Evolutionary conservation across 139 green algal genomes (phyloP), one percentile per base, ranked within the genome.

Genomic region (Chlamydomonas schloesseri): DNA sequence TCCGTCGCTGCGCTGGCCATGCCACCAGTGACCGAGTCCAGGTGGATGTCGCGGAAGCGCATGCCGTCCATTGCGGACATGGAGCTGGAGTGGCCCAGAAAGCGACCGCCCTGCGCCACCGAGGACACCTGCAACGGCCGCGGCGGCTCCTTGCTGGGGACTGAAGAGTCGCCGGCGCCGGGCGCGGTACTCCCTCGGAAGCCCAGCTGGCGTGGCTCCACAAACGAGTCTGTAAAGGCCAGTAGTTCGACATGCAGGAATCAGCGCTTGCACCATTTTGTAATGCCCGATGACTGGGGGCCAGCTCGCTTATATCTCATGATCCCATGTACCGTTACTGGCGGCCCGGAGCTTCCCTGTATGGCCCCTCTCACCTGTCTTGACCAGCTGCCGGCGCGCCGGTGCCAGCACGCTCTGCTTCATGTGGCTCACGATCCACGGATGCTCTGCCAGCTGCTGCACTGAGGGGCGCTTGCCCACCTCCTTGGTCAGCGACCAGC

Each of bases 401-500:
- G 78, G 29, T 1, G 28, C 46, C 29, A 60, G 8, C 42, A 29
- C 64, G 5, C 33, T 3, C 23, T 67, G 64, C 78, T 74, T 84
- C 84, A 91, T 88, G 70, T 91, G 71, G 60, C 50, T 58, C 31
- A 72, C 67, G 2, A 94, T 64, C 91, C 91, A 94, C 17, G 88
- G 88, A 84, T 94, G 91, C 72, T 91, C 77, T 0, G 88, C 75
- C 28, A 94, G 87, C 82, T 91, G 72, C 79, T 72, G 58, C 17
- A 94, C 89, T 2, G 50, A 86, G 0, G 91, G 91, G 15, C 91
- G 88, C 71, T 76, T 86, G 65, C 31, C 28, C 58, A 75, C 24
- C 42, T 94, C 87, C 85, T 93, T 92, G 17, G 85, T 93, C 17
- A 94, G 88, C 6, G 80, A 53, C 84, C 88, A 93, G 17, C 24